A percentile compares a stretch with the other conserved stretches of the same genome.
Evolutionary conservation across 176 grass and related monocot species (phyloP).

Genomic region (Rhynchospora breviuscula): DNA sequence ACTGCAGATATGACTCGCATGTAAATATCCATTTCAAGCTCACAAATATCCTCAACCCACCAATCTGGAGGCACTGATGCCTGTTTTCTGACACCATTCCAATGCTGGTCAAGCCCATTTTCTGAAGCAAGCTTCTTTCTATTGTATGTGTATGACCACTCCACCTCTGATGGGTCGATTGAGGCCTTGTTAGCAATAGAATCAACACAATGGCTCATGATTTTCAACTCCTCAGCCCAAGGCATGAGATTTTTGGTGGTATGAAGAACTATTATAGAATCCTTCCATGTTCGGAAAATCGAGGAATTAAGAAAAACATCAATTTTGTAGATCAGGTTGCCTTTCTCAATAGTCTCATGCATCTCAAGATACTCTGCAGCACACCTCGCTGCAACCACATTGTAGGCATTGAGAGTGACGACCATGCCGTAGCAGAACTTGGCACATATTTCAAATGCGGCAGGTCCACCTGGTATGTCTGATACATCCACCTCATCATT

Average conservation of each 20-base stretch:
- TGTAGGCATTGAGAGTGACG: constrained; percentile 92
- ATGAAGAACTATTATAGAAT: constrained; percentile 87
- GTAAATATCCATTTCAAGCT: constrained; percentile 87
- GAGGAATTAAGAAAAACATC: constrained; percentile 88
- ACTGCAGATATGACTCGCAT: constrained; percentile 61
- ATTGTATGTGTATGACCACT: constrained; percentile 98
- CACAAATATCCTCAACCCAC: constrained; percentile 97
- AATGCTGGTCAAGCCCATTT: constrained; percentile 63
- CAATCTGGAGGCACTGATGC: constrained; percentile 73
- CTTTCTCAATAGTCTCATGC: constrained; percentile 85
- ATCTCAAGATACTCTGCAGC: constrained; percentile 96
- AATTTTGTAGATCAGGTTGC: constrained; percentile 97
- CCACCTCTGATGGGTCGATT: constrained; percentile 79
- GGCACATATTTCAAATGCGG: constrained; percentile 95
- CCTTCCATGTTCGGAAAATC: constrained; percentile 87
- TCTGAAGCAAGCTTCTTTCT: constrained; percentile 80
- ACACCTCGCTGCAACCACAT: constrained; percentile 73
- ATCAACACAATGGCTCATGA: constrained; percentile 75
- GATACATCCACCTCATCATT: constrained; percentile 69
- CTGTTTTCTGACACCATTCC: constrained; percentile 94
- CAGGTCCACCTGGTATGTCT: constrained; percentile 85
- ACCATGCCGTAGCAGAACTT: constrained; percentile 98
- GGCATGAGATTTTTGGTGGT: constrained; percentile 63
- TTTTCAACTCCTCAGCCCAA: constrained; percentile 79
- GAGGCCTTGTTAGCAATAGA: constrained; percentile 69